Evolutionary conservation across 306 rosid species (phyloP).

Genomic region (Prunus fruticosa): DNA sequence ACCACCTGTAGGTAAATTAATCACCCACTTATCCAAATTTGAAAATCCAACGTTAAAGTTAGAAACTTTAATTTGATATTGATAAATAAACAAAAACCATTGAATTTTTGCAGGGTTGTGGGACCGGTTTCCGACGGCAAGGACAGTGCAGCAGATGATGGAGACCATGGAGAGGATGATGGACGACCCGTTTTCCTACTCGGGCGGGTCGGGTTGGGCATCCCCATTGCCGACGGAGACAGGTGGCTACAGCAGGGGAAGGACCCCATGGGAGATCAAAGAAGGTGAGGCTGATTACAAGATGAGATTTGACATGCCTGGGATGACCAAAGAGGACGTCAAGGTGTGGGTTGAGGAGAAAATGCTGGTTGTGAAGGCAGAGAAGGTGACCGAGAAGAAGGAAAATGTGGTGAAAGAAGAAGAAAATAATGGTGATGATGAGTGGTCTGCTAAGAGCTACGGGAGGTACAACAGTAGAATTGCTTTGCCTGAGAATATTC

Average conservation of each 20-base stretch:
- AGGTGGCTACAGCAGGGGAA: constrained; percentile 54
- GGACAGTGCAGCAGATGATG: constrained; percentile 79
- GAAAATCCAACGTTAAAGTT: background rate
- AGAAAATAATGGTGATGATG: constrained; percentile 25
- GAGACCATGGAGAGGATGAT: constrained; percentile 78
- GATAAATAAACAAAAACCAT: background rate
- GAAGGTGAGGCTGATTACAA: constrained; percentile 66
- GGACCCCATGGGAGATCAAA: constrained; percentile 86
- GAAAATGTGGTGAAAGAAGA: background rate
- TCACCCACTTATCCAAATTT: background rate
- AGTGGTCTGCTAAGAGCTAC: constrained; percentile 73
- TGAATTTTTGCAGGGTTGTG: constrained; percentile 49
- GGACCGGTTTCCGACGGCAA: constrained; percentile 79
- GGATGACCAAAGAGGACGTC: constrained; percentile 78
- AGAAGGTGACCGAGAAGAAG: constrained; percentile 40
- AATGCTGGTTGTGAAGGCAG: constrained; percentile 73
- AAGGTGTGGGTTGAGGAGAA: constrained; percentile 87
- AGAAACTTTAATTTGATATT: background rate
- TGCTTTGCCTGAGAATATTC: constrained; percentile 69
- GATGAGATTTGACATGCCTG: constrained; percentile 93
- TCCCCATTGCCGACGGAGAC: constrained; percentile 37
- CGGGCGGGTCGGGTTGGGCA: constrained; percentile 34
- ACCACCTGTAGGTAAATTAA: constrained; percentile 46
- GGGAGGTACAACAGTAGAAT: constrained; percentile 69
- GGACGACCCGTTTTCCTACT: constrained; percentile 66